Percentiles rank a stretch among this genome's conserved stretches.
Evolutionary conservation across 2,329 filamentous ascomycete genomes (phyloP).

Genomic region (Metarhizium brunneum): DNA sequence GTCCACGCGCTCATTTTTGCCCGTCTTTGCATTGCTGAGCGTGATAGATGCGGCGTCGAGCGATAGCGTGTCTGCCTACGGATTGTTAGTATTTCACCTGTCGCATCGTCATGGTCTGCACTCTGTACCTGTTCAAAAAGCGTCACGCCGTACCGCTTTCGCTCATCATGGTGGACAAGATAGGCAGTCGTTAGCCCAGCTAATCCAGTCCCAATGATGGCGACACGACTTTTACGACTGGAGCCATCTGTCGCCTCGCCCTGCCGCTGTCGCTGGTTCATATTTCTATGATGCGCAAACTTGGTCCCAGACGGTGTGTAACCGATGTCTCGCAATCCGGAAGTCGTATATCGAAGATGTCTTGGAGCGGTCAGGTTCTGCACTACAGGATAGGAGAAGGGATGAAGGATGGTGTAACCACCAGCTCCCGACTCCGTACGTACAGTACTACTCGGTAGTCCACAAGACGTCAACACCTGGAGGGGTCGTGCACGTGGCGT

Average conservation of each 20-base stretch:
- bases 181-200: constrained; percentile 27
- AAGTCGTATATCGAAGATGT: no score
- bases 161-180: constrained; percentile 22
- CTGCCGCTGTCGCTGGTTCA: neutral
- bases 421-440: no score
- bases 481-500: no score
- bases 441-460: no score
- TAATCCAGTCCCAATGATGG: constrained; percentile 28
- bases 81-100: neutral
- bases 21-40: constrained; percentile 20
- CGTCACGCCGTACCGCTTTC: constrained; percentile 22
- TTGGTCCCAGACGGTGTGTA: no score
- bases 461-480: no score
- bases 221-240: constrained; percentile 12
- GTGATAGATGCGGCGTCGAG: constrained; percentile 30
- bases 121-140: constrained; percentile 26
- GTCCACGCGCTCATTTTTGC: constrained; percentile 25
- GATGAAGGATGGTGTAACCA: no score
- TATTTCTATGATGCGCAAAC: neutral
- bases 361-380: no score
- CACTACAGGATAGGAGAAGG: no score
- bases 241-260: neutral
- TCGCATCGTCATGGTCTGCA: no score
- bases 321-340: no score
- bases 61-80: constrained; percentile 22